A percentile compares a stretch with the other conserved stretches of the same genome.
These are phyloP conservation scores for Vitis cinerea DNA, from an alignment of 164 flowering plant genomes.

Conservation along the genomic window DNA sequence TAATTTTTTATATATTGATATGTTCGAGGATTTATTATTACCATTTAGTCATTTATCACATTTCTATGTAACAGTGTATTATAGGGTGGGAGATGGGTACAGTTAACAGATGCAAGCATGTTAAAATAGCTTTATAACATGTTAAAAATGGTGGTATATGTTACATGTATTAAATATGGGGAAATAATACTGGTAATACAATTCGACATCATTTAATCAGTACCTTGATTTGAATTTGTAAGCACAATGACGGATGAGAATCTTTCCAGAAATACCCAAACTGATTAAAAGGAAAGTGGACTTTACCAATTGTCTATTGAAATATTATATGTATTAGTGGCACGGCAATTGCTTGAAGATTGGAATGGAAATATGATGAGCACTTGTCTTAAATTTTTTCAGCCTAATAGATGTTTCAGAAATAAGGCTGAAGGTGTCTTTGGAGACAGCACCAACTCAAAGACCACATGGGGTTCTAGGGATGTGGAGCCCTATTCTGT, in stretches of 20 bases:
- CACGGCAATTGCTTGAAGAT: background rate
- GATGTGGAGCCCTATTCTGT: conserved; percentile 94
- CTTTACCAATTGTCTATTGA: too few species aligned
- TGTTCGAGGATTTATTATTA: too few species aligned
- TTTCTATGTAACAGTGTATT: too few species aligned
- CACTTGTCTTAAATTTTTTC: conserved; percentile 20
- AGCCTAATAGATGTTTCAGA: conserved; percentile 94
- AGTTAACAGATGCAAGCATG: background rate
- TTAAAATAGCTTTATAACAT: background rate
- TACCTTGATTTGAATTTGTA: too few species aligned
- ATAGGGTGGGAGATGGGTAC: too few species aligned
- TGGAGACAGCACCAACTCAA: conserved; percentile 86
- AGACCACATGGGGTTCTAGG: conserved; percentile 94
- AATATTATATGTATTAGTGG: background rate
- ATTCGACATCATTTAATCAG: background rate
- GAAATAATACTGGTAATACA: background rate
- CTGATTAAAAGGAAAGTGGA: too few species aligned
- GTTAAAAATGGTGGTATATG: background rate
- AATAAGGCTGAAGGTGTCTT: conserved; percentile 67
- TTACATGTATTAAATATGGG: background rate
- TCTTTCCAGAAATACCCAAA: too few species aligned
- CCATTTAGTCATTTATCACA: too few species aligned
- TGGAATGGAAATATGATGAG: background rate
- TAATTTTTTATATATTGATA: too few species aligned
- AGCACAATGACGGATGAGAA: too few species aligned